Evolutionary conservation across 257 asterid genomes (phyloP).

Genomic region (Solanum microdontum): DNA sequence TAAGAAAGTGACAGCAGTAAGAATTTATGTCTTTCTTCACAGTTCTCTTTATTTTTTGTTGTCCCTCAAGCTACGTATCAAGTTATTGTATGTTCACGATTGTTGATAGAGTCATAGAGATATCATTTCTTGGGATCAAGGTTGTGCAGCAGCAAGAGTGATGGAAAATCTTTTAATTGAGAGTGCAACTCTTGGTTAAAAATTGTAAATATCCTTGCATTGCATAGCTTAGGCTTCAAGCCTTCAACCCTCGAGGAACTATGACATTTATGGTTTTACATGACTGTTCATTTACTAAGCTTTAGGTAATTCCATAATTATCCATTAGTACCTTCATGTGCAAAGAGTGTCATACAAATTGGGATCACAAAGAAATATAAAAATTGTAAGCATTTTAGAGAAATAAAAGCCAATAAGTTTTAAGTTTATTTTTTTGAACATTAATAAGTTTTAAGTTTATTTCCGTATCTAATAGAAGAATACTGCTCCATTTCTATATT

Average conservation of each 20-base stretch:
- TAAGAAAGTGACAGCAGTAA: constrained; percentile 85
- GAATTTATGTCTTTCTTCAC: constrained; percentile 15
- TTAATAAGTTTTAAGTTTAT: too few species aligned
- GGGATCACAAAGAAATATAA: not conserved
- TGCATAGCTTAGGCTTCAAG: not conserved
- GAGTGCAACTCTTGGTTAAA: not conserved
- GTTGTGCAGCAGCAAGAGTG: not conserved
- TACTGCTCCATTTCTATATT: not conserved
- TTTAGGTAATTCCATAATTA: not conserved
- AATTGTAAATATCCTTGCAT: not conserved
- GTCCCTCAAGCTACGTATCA: not conserved
- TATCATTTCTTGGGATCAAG: not conserved
- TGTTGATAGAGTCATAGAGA: not conserved
- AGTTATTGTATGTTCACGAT: not conserved
- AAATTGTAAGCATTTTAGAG: not conserved
- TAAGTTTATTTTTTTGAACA: not conserved
- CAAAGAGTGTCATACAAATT: not conserved
- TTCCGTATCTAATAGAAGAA: not conserved
- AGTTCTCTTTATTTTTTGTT: not conserved
- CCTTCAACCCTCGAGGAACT: not conserved
- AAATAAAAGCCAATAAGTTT: not conserved
- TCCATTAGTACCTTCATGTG: not conserved
- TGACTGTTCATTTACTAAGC: not conserved
- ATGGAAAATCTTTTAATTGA: not conserved
- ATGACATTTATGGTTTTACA: not conserved